Base-by-base conservation (phyloP, 2,329 filamentous ascomycete species). In the Rhytidhysteron rufulum region DNA sequence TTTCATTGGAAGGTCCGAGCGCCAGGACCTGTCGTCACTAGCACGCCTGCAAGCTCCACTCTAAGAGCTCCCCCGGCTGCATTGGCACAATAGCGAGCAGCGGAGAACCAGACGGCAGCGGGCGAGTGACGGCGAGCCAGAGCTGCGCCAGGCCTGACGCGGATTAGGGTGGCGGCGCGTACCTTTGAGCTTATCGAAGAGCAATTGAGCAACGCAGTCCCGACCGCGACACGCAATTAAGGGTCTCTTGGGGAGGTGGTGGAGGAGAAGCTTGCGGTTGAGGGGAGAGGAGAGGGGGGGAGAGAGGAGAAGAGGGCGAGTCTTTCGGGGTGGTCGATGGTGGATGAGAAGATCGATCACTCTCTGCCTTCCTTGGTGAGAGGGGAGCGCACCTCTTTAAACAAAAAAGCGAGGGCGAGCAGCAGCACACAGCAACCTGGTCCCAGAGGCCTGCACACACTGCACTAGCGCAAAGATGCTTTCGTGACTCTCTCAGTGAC, bases 191-290 rank as follows among this genome's bases (percentile, higher is more conserved):
- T 7, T 8, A 27, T 27, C 24, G 8, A 13, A 20, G 19, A 11
- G 18, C 43, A 50, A 48, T 50, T 42, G 45, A 45, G 39, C n/a
- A 31, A 48, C 47, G 48, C 51, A 51, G 52, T 48, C 50, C 50
- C 51, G 53, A 50, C 48, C 47, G 48, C 50, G 47, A 37, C 24
- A 13, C 30, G 47, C 50, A 50, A 50, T 47, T 48, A 49, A 49
- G 45, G n/a, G n/a, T n/a, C n/a, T n/a, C n/a, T n/a, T n/a, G n/a
- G n/a, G n/a, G n/a, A n/a, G n/a, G n/a, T n/a, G n/a, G n/a, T n/a
- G n/a, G n/a, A n/a, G n/a, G n/a, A n/a, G n/a, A n/a, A n/a, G 40
- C 49, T 52, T 47, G 49, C 47, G 44, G 43, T 54, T 39, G 42
- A 47, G 48, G 15, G 49, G 50, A 44, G 44, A 47, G 34, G 39